phyloP scores from a whole-genome alignment of 257 asterid species.

The Solanum arcanum region DNA sequence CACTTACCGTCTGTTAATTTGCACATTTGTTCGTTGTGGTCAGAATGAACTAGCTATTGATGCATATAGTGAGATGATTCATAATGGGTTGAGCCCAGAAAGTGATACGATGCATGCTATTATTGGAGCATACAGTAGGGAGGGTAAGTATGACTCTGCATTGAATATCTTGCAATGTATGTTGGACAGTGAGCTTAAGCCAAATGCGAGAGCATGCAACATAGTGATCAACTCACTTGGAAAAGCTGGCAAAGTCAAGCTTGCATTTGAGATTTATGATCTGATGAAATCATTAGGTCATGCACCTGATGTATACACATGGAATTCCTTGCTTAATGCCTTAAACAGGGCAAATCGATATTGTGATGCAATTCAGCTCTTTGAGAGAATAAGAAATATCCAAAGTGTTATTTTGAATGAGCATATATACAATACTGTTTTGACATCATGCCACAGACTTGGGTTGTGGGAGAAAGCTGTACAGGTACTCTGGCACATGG shows the following conservation, averaged over 20 bases:
- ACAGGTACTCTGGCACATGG: slow-evolving; percentile 79
- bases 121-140: slow-evolving; percentile 80
- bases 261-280: slow-evolving; percentile 49
- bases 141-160: slow-evolving; percentile 71
- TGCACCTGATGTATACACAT: slow-evolving; percentile 76
- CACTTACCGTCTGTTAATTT: slow-evolving; percentile 67
- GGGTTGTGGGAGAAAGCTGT: slow-evolving; percentile 72
- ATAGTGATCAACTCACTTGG: slow-evolving; percentile 66
- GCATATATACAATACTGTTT: slow-evolving; percentile 54
- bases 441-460: slow-evolving; percentile 71
- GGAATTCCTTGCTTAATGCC: slow-evolving; percentile 77
- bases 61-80: slow-evolving; percentile 75
- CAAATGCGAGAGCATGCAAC: slow-evolving; percentile 55
- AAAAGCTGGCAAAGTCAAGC: slow-evolving; percentile 52
- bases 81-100: slow-evolving; percentile 35
- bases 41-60: slow-evolving; percentile 81
- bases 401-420: slow-evolving; percentile 28
- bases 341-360: slow-evolving; percentile 49
- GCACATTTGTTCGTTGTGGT: slow-evolving; percentile 71
- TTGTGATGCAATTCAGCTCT: slow-evolving; percentile 51
- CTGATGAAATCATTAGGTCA: slow-evolving; percentile 48
- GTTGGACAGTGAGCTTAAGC: slow-evolving; percentile 45
- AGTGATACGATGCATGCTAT: slow-evolving; percentile 76
- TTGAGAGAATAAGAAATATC: slow-evolving; percentile 44
- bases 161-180: slow-evolving; percentile 34